Base-by-base conservation (phyloP, 345 rosid genomes). In the Viola odorata region DNA sequence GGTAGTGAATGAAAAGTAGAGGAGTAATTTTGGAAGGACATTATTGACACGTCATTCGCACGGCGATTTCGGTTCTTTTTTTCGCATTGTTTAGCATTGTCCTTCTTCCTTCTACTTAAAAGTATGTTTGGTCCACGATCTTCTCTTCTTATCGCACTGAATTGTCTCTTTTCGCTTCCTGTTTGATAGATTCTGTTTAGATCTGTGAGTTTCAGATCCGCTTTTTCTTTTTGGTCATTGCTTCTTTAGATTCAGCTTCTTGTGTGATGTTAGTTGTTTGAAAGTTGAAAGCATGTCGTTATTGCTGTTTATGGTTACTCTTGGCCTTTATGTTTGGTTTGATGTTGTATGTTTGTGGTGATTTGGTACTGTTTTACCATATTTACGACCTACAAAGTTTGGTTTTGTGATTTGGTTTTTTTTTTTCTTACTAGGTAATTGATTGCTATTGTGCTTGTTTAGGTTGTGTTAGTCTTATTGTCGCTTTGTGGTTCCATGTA, bases 151-250 rank as follows among this genome's bases (percentile, higher is more conserved):
- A n/a, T n/a, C 12, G 37, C 32, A 32, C 12, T 16, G 12, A 32
- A 6, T 39, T 45, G 50, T 10, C 12, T 3, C 3, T 45, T 8
- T 45, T 45, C 12, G 4, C 50, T 8, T 45, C 12, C 7, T 45
- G 8, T n/a, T 45, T n/a, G 50, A 45, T 11, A 10, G 50, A 45
- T 8, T n/a, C 45, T 39, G 58, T 38, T 3, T 74, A 70, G 73
- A 63, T 84, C 82, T 69, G 68, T 5, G 57, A 14, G 10, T 75
- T 23, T 51, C 49, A 37, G 0, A 12, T 5, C 14, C 57, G 75
- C 66, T 78, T 72, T 37, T 7, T 41, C 60, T 37, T 64, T 48
- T 1, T 5, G 4, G 37, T 45, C 41, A 0, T 32, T 1, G 6
- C 12, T 10, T 47, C 5, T 47, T 7, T 57, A 10, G 73, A 62